phyloP scores from a whole-genome alignment of 208 protist species.

The Acanthamoeba quina region DNA sequence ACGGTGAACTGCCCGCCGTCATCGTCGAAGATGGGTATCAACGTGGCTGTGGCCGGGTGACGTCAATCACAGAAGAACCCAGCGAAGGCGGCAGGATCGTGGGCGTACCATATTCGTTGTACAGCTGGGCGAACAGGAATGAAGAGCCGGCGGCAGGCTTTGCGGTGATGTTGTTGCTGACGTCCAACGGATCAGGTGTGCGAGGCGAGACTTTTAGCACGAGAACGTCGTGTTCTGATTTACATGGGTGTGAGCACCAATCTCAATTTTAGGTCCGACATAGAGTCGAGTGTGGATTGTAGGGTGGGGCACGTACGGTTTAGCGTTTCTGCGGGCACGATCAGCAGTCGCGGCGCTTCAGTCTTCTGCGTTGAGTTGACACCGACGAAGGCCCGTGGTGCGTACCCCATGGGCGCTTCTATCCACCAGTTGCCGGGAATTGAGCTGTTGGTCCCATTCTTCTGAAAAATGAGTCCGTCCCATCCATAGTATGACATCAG shows the following conservation, averaged over 20 bases:
- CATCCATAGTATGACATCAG: neutral
- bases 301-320: neutral
- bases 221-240: neutral
- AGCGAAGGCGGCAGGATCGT: too few species aligned
- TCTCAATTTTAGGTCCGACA: neutral
- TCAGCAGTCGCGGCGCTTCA: neutral
- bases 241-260: neutral
- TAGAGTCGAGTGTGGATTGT: neutral
- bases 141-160: neutral
- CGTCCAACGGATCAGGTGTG: neutral
- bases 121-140: slow-evolving; percentile 15
- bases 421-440: slow-evolving; percentile 24
- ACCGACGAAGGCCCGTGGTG: neutral
- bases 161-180: slow-evolving; percentile 1
- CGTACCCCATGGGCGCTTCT: neutral
- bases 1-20: neutral
- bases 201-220: neutral
- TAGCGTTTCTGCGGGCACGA: neutral
- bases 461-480: neutral
- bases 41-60: neutral
- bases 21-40: neutral
- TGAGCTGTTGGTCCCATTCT: neutral
- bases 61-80: neutral
- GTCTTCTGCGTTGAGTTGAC: neutral
- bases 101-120: slow-evolving; percentile 13